These are phyloP conservation scores for Quercus glauca DNA, from an alignment of 306 rosid genomes.

Conservation along the genomic window DNA sequence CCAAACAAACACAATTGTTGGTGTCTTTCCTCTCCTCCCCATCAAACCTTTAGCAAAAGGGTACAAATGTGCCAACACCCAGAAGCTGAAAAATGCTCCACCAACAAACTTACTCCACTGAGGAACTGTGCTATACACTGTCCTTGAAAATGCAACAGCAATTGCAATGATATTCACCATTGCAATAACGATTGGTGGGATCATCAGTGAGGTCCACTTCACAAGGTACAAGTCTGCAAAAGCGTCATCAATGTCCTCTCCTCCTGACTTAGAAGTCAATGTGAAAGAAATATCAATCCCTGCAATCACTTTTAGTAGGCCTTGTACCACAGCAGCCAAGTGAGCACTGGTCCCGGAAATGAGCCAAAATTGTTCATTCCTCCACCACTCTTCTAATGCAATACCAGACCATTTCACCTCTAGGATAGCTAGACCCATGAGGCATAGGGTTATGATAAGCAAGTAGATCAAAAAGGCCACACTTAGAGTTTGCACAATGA, in stretches of 20 bases:
- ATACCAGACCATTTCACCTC: slow-evolving; percentile 53
- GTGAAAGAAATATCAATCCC: slow-evolving; percentile 58
- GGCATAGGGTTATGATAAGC: slow-evolving; percentile 40
- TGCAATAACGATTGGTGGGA: slow-evolving; percentile 47
- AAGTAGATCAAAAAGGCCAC: slow-evolving; percentile 41
- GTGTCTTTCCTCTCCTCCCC: slow-evolving; percentile 55
- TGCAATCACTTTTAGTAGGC: slow-evolving; percentile 44
- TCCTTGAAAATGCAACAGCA: slow-evolving; percentile 31
- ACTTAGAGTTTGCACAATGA: slow-evolving; percentile 43
- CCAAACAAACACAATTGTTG: slow-evolving; percentile 56
- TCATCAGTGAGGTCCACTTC: slow-evolving; percentile 47
- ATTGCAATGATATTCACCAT: slow-evolving; percentile 46
- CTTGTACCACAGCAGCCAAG: slow-evolving; percentile 49
- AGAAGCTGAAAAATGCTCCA: slow-evolving; percentile 51
- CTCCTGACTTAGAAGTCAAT: slow-evolving; percentile 34
- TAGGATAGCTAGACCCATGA: slow-evolving; percentile 25
- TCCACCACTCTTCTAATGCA: slow-evolving; percentile 54
- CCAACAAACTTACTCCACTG: slow-evolving; percentile 52
- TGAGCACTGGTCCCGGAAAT: slow-evolving; percentile 54
- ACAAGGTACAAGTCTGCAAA: slow-evolving; percentile 49
- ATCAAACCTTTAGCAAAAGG: slow-evolving; percentile 58
- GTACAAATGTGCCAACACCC: slow-evolving; percentile 57
- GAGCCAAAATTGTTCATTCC: slow-evolving; percentile 59
- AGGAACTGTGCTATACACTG: slow-evolving; percentile 29
- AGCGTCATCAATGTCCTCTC: slow-evolving; percentile 33